Evolutionary conservation across 1,139 yeast genomes (phyloP).

Genomic region (Nakaseomyces uthaithaninus): DNA sequence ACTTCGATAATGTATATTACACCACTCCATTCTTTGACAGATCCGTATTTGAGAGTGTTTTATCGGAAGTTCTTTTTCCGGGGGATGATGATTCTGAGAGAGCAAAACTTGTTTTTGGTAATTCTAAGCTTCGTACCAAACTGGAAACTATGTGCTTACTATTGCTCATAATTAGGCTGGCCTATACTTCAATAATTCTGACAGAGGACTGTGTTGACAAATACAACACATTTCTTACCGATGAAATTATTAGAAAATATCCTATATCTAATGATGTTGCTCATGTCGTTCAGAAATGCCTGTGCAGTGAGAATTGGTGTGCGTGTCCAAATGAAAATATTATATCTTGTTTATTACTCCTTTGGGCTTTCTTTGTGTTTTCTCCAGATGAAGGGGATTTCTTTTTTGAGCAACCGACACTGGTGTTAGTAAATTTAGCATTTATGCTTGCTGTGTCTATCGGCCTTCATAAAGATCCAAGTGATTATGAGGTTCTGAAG

Average conservation of each 20-base stretch:
- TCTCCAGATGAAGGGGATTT: slow-evolving; percentile 32
- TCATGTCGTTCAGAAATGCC: slow-evolving; percentile 20
- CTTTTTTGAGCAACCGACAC: slow-evolving; percentile 29
- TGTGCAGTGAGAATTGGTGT: slow-evolving; percentile 26
- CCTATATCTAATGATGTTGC: slow-evolving; percentile 24
- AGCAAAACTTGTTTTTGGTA: slow-evolving; percentile 22
- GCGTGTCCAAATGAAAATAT: slow-evolving; percentile 29
- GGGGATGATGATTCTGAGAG: slow-evolving; percentile 17
- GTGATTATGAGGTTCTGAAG: slow-evolving; percentile 20
- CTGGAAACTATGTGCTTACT: slow-evolving; percentile 25
- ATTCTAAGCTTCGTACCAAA: slow-evolving; percentile 23
- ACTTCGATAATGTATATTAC: slow-evolving; percentile 24
- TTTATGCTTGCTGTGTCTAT: slow-evolving; percentile 26
- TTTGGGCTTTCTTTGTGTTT: slow-evolving; percentile 29
- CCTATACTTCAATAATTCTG: slow-evolving; percentile 21
- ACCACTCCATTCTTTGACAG: slow-evolving; percentile 25
- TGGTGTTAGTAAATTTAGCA: slow-evolving; percentile 22
- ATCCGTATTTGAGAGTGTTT: slow-evolving; percentile 21
- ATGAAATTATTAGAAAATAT: slow-evolving; percentile 17
- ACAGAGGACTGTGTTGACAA: slow-evolving; percentile 15
- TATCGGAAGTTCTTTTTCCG: slow-evolving; percentile 16
- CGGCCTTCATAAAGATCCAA: slow-evolving; percentile 31
- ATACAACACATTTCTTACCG: slow-evolving; percentile 10
- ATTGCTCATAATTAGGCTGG: slow-evolving; percentile 24
- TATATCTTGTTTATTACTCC: slow-evolving; percentile 24